Percentiles rank a stretch among this genome's conserved stretches.
Evolutionary conservation across 345 rosid genomes (phyloP).

Genomic region (Salix arbutifolia): DNA sequence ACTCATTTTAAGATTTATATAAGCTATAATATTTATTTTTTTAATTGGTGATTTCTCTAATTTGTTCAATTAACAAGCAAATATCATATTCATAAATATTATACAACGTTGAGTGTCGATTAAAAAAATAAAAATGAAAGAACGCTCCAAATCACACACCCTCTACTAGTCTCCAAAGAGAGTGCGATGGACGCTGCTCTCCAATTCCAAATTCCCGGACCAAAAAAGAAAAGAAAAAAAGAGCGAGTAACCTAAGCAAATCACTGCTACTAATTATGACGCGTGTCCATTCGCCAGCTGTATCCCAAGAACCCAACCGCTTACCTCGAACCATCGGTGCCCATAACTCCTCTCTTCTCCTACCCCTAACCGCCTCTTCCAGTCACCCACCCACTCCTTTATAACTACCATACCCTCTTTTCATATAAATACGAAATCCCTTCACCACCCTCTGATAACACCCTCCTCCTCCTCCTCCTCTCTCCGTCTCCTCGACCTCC

Average conservation of each 20-base stretch:
- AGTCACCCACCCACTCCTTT: conserved; percentile 24
- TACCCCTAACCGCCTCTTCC: conserved; percentile 33
- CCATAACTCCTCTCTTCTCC: conserved; percentile 26
- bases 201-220: neutral
- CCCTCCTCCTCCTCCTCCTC: neutral
- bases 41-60: too few relatives aligned
- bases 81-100: too few relatives aligned
- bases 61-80: too few relatives aligned
- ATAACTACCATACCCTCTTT: neutral
- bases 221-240: neutral
- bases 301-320: conserved; percentile 69
- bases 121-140: too few relatives aligned
- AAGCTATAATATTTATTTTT: too few relatives aligned
- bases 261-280: conserved; percentile 44
- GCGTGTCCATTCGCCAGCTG: conserved; percentile 83
- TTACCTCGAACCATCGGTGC: conserved; percentile 52
- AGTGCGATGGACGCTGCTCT: conserved; percentile 47
- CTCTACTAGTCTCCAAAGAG: conserved; percentile 5
- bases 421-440: conserved; percentile 30
- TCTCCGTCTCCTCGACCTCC: too few relatives aligned
- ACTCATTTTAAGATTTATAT: too few relatives aligned
- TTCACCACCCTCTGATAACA: neutral
- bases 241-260: conserved; percentile 24
- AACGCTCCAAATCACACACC: neutral
- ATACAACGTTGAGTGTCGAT: too few relatives aligned